Conservation (phyloP, 176 grass and related monocot genomes). For the Thalia dealbata region DNA sequence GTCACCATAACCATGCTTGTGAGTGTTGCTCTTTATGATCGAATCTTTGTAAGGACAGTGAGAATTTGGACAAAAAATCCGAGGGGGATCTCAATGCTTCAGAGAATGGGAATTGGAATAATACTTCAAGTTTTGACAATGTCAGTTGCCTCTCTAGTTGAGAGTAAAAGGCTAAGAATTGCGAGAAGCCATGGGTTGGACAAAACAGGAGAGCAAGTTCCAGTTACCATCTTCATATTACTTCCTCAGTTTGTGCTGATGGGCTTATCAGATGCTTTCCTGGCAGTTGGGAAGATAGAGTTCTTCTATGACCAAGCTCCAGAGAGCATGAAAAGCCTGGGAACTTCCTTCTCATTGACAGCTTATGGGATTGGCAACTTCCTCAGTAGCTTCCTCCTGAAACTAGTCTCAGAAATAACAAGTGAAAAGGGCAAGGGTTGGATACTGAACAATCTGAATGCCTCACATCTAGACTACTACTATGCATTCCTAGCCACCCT, state of each 20-base stretch:
- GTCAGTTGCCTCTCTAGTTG: slow-evolving; percentile 26
- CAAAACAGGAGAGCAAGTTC: slow-evolving; percentile 15
- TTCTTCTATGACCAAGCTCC: slow-evolving; percentile 96
- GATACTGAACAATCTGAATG: slow-evolving; percentile 70
- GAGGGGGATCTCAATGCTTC: slow-evolving; percentile 79
- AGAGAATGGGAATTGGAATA: slow-evolving; percentile 51
- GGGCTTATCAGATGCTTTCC: slow-evolving; percentile 54
- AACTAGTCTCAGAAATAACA: slow-evolving; percentile 33
- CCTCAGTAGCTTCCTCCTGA: slow-evolving; percentile 55
- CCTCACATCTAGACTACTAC: slow-evolving; percentile 60
- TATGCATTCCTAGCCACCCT: slow-evolving; percentile 51
- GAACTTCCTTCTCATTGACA: slow-evolving; percentile 46
- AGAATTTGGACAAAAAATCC: slow-evolving; percentile 48
- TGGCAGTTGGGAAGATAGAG: slow-evolving; percentile 43
- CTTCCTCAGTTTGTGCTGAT: slow-evolving; percentile 81
- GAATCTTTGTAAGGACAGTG: slow-evolving; percentile 30
- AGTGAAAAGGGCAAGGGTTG: slow-evolving; percentile 24
- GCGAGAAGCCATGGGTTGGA: slow-evolving; percentile 21
- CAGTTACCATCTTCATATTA: slow-evolving; percentile 54
- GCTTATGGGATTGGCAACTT: slow-evolving; percentile 61
- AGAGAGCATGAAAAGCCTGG: slow-evolving; percentile 83
- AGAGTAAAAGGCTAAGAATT: slow-evolving; percentile 38
- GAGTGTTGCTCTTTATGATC: slow-evolving; percentile 50
- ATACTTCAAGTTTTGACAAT: slow-evolving; percentile 53
- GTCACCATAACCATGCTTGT: slow-evolving; percentile 62